Conservation (phyloP, 1,139 yeast genomes). For the Hyphopichia buzzinii region DNA sequence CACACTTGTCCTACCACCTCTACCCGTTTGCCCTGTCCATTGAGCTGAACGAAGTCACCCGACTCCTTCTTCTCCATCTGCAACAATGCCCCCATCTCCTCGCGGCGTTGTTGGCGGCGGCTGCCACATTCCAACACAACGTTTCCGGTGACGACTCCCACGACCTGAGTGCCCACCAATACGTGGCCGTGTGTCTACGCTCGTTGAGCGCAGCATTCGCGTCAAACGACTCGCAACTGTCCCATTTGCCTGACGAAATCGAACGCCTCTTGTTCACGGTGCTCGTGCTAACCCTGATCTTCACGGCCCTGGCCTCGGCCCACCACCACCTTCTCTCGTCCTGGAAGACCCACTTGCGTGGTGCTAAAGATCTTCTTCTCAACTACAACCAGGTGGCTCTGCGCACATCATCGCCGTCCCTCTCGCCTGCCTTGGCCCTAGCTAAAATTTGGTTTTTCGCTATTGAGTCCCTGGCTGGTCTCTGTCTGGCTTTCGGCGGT, state of each 20-base stretch:
- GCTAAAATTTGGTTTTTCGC: conserved; percentile 49
- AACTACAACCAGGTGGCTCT: conserved; percentile 27
- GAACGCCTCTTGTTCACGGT: conserved; percentile 40
- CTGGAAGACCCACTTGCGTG: conserved; percentile 42
- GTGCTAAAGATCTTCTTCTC: conserved; percentile 39
- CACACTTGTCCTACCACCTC: conserved; percentile 29
- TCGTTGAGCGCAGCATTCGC: conserved; percentile 33
- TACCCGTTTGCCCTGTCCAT: conserved; percentile 40
- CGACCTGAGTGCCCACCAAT: conserved; percentile 29
- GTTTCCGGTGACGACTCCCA: conserved; percentile 30
- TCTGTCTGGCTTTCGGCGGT: conserved; percentile 32
- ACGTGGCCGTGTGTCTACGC: conserved; percentile 31
- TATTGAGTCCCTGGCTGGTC: conserved; percentile 37
- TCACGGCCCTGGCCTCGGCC: conserved; percentile 29
- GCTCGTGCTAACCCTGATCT: conserved; percentile 33
- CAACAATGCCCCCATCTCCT: conserved; percentile 35
- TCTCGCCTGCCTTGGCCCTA: conserved; percentile 40
- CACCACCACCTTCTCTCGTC: conserved; percentile 19
- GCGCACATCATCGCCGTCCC: conserved; percentile 6
- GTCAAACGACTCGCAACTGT: conserved; percentile 13
- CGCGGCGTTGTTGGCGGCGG: conserved; percentile 33
- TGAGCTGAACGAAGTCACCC: conserved; percentile 34
- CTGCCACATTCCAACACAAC: conserved; percentile 39
- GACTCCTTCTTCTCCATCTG: conserved; percentile 32
- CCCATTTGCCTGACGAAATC: conserved; percentile 26